Percentiles rank a stretch among this genome's conserved stretches.
phyloP scores from a whole-genome alignment of 768 basidiomycete genomes.

The Hemileccinum impolitum region DNA sequence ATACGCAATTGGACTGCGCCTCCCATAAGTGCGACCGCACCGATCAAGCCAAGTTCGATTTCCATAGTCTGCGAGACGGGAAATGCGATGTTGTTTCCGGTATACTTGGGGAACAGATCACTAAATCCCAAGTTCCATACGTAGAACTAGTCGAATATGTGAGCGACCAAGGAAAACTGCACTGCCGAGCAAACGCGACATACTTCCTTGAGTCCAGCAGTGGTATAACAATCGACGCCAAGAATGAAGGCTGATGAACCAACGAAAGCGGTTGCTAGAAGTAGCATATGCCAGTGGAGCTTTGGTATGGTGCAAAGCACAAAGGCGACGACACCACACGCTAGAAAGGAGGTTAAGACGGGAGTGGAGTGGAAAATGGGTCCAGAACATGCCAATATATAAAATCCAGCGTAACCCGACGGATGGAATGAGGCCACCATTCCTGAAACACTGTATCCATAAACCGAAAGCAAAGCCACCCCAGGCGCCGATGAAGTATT shows the following conservation, averaged over 20 bases:
- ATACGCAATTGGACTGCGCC: constrained; percentile 88
- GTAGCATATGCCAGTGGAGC: constrained; percentile 82
- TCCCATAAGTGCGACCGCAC: constrained; percentile 80
- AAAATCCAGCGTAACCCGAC: constrained; percentile 87
- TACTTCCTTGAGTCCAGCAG: constrained; percentile 91
- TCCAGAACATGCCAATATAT: constrained; percentile 61
- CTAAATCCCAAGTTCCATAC: constrained; percentile 92
- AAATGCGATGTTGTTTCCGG: constrained; percentile 62
- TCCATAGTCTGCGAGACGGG: constrained; percentile 89
- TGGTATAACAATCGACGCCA: constrained; percentile 91
- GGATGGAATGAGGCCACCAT: constrained; percentile 75
- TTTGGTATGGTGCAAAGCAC: constrained; percentile 80
- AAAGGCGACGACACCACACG: constrained; percentile 72
- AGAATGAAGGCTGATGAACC: constrained; percentile 89
- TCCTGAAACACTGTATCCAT: constrained; percentile 82
- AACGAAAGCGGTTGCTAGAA: constrained; percentile 84
- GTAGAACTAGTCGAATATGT: constrained; percentile 65
- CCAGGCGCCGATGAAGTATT: constrained; percentile 65
- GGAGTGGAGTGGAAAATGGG: constrained; percentile 12
- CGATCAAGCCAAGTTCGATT: constrained; percentile 88
- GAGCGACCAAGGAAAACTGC: constrained; percentile 3
- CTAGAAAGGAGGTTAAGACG: constrained; percentile 37
- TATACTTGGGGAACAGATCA: constrained; percentile 74
- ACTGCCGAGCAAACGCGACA: constrained; percentile 12
- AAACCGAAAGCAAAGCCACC: constrained; percentile 80